These are phyloP conservation scores for Pichia sp. DNA, from an alignment of 1,139 yeast genomes.

Conservation along the genomic window DNA sequence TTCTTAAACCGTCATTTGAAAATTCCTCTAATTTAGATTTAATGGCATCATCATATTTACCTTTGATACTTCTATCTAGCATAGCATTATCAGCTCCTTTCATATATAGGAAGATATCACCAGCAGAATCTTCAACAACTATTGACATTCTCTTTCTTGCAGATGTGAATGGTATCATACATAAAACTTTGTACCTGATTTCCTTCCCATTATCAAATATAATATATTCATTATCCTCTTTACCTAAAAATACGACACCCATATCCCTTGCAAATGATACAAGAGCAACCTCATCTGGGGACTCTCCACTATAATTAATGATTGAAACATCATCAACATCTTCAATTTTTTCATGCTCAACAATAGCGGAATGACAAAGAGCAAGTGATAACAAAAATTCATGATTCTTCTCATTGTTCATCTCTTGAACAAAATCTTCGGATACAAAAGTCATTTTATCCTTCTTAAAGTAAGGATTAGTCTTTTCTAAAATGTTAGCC, in stretches of 20 bases:
- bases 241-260: slow-evolving; percentile 45
- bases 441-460: slow-evolving; percentile 46
- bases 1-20: slow-evolving; percentile 53
- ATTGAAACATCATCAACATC: slow-evolving; percentile 31
- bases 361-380: slow-evolving; percentile 53
- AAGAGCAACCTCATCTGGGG: slow-evolving; percentile 60
- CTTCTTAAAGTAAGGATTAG: slow-evolving; percentile 29
- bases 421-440: slow-evolving; percentile 36
- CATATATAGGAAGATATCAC: slow-evolving; percentile 30
- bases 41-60: slow-evolving; percentile 21
- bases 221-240: slow-evolving; percentile 30
- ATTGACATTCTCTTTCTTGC: slow-evolving; percentile 57
- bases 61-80: slow-evolving; percentile 22
- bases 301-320: slow-evolving; percentile 45
- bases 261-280: slow-evolving; percentile 53
- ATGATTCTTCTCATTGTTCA: slow-evolving; percentile 36
- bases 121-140: slow-evolving; percentile 39
- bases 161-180: slow-evolving; percentile 48
- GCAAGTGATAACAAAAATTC: slow-evolving; percentile 49
- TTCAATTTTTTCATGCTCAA: slow-evolving; percentile 32
- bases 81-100: slow-evolving; percentile 58
- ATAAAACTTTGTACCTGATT: slow-evolving; percentile 37
- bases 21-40: slow-evolving; percentile 36
- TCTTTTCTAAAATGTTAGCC: slow-evolving; percentile 26
- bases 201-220: slow-evolving; percentile 19